Base-by-base conservation (phyloP, 495 filamentous ascomycete genomes). In the Thozetella sp. region DNA sequence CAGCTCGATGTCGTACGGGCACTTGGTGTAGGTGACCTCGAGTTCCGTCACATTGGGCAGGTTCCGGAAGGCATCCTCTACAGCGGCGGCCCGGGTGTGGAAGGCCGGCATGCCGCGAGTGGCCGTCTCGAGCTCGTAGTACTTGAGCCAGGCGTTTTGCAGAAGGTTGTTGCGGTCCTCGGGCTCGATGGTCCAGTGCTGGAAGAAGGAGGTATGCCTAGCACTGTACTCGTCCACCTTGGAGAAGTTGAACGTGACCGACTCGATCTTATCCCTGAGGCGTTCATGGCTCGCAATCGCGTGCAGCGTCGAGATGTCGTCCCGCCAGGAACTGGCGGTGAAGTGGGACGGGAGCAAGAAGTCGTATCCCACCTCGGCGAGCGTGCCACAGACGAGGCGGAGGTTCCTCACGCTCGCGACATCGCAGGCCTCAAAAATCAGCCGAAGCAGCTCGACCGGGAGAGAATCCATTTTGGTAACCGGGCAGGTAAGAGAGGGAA, bases 381-480 rank as follows among this genome's bases (percentile, higher is more conserved):
- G 65, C 25, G 66, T 70, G 45, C 55, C 64, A 48, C 67, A 72
- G 37, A 61, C 69, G 40, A 71, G 74, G 19, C 78, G 77, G 62
- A 81, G 67, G 50, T 71, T 71, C 52, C 67, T 71, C 48, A 76
- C 71, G 3, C 74, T 64, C 37, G 68, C 53, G 20, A 58, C 56
- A 52, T 79, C 78, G 65, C 77, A 80, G 59, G 71, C 70, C 45
- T 72, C 64, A 58, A 73, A 81, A 63, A 81, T 71, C 66, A 79
- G 75, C 59, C 73, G 69, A 40, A 81, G 56, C 50, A 81, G 73
- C 72, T 81, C 78, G 54, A 79, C 76, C 12, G 78, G 78, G 46
- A 80, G 70, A 54, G 48, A 56, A 50, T 74, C 69, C 72, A 74
- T 74, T 26, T 53, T 68, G 64, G 56, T 4, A 34, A 37, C 52